Percentiles rank a stretch among this genome's conserved stretches.
Conservation (phyloP, 2,329 filamentous ascomycete species). For the Epichloe amarillans region DNA sequence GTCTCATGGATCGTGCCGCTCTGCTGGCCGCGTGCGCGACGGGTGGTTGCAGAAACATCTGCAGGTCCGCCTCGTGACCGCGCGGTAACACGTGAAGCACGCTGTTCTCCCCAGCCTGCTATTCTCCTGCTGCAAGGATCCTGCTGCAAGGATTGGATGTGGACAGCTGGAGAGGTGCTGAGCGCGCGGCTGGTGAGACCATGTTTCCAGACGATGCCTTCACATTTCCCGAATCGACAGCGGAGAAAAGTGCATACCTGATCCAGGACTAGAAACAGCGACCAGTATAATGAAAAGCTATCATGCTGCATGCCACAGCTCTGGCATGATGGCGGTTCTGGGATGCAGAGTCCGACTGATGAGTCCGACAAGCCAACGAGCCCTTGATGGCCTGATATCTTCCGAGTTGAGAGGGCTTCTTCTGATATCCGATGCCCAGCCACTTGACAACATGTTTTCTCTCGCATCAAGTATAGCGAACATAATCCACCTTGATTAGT, state of each 20-base stretch:
- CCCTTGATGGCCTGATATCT: neutral
- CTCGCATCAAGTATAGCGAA: no score
- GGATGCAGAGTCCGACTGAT: neutral
- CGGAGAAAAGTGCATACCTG: neutral
- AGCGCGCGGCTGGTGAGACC: neutral
- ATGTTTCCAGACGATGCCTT: neutral
- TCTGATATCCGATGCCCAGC: no score
- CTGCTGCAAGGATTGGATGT: slow-evolving; percentile 2
- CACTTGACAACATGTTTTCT: no score
- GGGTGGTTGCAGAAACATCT: neutral
- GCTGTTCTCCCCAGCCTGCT: neutral
- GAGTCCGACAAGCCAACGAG: neutral
- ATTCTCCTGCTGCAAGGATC: neutral
- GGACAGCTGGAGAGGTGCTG: neutral
- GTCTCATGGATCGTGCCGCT: neutral
- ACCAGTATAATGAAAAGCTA: no score
- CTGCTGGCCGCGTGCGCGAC: neutral
- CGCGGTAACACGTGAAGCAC: slow-evolving; percentile 11
- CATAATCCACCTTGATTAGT: no score
- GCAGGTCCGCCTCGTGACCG: slow-evolving; percentile 5
- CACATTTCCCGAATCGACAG: neutral
- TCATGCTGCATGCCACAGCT: neutral
- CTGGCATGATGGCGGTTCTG: neutral
- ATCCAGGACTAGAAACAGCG: neutral
- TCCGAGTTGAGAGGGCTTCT: neutral